These are phyloP conservation scores for Nemania bipapillata DNA, from an alignment of 2,329 filamentous ascomycete species.

Conservation along the genomic window DNA sequence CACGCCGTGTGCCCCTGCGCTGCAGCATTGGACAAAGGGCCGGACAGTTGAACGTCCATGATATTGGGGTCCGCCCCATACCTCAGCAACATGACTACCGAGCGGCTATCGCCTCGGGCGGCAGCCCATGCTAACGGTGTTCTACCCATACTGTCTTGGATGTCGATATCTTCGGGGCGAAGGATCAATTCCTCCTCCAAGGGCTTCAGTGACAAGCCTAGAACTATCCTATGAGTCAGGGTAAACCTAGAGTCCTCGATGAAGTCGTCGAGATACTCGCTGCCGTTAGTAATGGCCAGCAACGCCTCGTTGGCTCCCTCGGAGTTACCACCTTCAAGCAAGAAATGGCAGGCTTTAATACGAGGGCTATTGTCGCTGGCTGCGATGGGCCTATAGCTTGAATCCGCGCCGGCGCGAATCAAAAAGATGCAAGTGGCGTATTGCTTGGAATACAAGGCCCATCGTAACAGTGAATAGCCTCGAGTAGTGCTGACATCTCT, in stretches of 20 bases:
- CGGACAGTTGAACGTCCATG: conserved; percentile 41
- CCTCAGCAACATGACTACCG: conserved; percentile 33
- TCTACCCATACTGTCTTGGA: conserved; percentile 40
- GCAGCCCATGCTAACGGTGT: conserved; percentile 42
- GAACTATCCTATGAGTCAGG: conserved; percentile 38
- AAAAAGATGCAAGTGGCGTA: neutral
- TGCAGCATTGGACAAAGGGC: conserved; percentile 41
- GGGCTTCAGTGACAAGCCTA: conserved; percentile 31
- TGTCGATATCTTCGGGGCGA: conserved; percentile 32
- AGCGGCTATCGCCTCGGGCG: conserved; percentile 35
- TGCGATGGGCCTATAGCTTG: neutral
- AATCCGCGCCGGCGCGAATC: neutral
- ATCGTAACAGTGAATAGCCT: conserved; percentile 9
- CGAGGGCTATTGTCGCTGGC: conserved; percentile 31
- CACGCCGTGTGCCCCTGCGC: conserved; percentile 39
- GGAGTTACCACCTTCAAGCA: conserved; percentile 39
- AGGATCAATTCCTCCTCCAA: conserved; percentile 33
- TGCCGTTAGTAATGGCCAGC: conserved; percentile 40
- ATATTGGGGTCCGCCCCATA: conserved; percentile 40
- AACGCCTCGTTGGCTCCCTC: conserved; percentile 35
- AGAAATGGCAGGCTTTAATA: conserved; percentile 42
- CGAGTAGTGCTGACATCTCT: conserved; percentile 12
- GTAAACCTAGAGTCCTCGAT: conserved; percentile 40
- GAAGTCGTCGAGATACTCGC: conserved; percentile 33
- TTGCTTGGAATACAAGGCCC: conserved; percentile 16